phyloP scores from a whole-genome alignment of 2,329 filamentous ascomycete genomes.

The Furcasterigmium sp. region DNA sequence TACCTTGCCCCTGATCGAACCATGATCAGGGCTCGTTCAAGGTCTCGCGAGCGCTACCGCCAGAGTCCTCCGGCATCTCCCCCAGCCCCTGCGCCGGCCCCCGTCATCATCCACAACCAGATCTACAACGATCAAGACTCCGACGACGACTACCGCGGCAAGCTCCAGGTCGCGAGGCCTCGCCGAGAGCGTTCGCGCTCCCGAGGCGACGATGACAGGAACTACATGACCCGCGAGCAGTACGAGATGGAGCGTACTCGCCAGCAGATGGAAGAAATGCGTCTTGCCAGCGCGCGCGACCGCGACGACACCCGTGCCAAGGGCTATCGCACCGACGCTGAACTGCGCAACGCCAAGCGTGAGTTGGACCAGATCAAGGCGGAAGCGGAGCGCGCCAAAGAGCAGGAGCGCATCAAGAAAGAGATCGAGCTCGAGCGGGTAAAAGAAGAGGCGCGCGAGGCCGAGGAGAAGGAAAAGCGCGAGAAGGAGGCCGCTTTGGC shows the following conservation, averaged over 20 bases:
- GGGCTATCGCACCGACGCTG: slow-evolving; percentile 38
- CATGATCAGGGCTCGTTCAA: slow-evolving; percentile 35
- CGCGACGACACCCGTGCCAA: slow-evolving; percentile 14
- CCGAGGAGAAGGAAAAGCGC: slow-evolving; percentile 35
- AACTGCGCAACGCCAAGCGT: slow-evolving; percentile 42
- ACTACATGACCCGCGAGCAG: slow-evolving; percentile 36
- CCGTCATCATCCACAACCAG: slow-evolving; percentile 54
- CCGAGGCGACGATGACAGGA: slow-evolving; percentile 18
- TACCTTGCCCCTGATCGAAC: slow-evolving; percentile 42
- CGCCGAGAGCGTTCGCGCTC: slow-evolving; percentile 20
- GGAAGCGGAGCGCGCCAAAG: slow-evolving; percentile 40
- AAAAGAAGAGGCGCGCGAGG: slow-evolving; percentile 36
- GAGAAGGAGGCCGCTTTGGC: slow-evolving; percentile 44
- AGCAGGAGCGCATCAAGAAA: slow-evolving; percentile 45
- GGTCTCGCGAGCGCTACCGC: slow-evolving; percentile 34
- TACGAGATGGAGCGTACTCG: slow-evolving; percentile 32
- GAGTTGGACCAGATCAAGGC: slow-evolving; percentile 42
- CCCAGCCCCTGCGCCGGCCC: slow-evolving; percentile 23
- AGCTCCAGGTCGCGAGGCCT: slow-evolving; percentile 20
- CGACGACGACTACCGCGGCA: slow-evolving; percentile 31
- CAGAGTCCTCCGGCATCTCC: slow-evolving; percentile 21
- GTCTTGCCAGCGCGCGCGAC: slow-evolving; percentile 30
- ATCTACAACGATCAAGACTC: slow-evolving; percentile 45
- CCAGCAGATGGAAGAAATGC: slow-evolving; percentile 39
- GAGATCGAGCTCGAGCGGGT: slow-evolving; percentile 45